phyloP scores from a whole-genome alignment of 495 filamentous ascomycete species.

The Aspergillus incahuasiensis region DNA sequence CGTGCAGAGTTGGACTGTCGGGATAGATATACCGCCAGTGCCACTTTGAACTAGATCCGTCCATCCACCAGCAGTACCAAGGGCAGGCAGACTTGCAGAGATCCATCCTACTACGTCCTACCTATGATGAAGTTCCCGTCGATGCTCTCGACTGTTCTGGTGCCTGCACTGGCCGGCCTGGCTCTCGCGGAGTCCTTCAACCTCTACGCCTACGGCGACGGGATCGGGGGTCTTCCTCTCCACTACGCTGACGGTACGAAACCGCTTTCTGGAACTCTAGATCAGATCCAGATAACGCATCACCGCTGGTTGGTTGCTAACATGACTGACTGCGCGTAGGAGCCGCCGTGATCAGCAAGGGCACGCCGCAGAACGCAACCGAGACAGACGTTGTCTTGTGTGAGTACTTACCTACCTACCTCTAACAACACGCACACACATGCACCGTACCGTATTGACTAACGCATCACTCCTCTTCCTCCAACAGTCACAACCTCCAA shows the following conservation, averaged over 20 bases:
- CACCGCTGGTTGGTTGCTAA: neutral
- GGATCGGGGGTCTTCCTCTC: conserved; percentile 29
- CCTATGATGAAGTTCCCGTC: no score
- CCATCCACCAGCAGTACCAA: no score
- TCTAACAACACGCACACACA: neutral
- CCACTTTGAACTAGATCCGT: no score
- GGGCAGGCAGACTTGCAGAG: no score
- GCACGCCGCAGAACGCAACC: neutral
- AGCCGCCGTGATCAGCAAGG: neutral
- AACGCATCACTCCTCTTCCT: neutral
- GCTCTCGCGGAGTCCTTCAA: conserved; percentile 14
- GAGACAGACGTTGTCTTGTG: neutral
- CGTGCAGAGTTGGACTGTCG: no score
- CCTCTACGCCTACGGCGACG: conserved; percentile 33
- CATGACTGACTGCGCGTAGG: neutral
- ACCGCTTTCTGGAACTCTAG: no score
- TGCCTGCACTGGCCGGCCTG: neutral
- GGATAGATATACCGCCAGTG: no score
- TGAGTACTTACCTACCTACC: neutral
- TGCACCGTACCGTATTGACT: no score
- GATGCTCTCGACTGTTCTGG: neutral
- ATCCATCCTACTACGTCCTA: no score
- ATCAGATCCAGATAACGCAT: neutral
- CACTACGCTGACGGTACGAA: conserved; percentile 32
- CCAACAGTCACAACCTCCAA: conserved; percentile 4